These are phyloP conservation scores for Lindgomyces ingoldianus DNA, from an alignment of 495 filamentous ascomycete species.

Conservation along the genomic window DNA sequence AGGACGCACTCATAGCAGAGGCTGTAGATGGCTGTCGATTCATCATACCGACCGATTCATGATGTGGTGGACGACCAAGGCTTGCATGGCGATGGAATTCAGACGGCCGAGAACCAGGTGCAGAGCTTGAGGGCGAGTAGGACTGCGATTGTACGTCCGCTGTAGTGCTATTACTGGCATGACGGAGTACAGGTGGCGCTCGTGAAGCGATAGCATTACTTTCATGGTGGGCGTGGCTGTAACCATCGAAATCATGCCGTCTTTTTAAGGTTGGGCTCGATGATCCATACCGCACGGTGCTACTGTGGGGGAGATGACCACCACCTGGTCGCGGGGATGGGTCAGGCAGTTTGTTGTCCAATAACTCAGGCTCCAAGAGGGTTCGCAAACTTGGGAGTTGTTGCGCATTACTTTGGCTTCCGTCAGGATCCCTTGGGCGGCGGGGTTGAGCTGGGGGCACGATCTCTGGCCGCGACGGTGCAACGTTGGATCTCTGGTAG, in stretches of 20 bases:
- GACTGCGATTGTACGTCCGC: conserved; percentile 13
- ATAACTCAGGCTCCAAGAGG: conserved; percentile 29
- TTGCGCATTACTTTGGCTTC: conserved; percentile 25
- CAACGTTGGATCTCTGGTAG: conserved; percentile 24
- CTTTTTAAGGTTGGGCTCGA: conserved; percentile 37
- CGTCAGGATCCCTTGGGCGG: conserved; percentile 23
- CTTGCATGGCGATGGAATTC: conserved; percentile 22
- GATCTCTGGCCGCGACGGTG: conserved; percentile 29
- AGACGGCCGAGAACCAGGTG: conserved; percentile 1
- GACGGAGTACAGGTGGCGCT: conserved; percentile 28
- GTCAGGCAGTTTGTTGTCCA: conserved; percentile 27
- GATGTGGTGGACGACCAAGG: conserved; percentile 2
- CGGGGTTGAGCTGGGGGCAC: conserved; percentile 29
- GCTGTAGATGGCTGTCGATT: conserved; percentile 16
- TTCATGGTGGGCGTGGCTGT: conserved; percentile 25
- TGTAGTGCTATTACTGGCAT: conserved; percentile 5
- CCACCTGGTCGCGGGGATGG: conserved; percentile 17
- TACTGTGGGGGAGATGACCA: not conserved
- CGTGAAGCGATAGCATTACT: conserved; percentile 20
- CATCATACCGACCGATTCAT: conserved; percentile 11
- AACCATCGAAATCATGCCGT: conserved; percentile 34
- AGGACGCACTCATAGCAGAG: conserved; percentile 13
- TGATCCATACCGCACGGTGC: conserved; percentile 21
- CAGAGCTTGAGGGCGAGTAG: conserved; percentile 12
- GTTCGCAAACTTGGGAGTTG: conserved; percentile 36